These are phyloP conservation scores for Solanum microdontum DNA, from an alignment of 257 asterid species.

Conservation along the genomic window DNA sequence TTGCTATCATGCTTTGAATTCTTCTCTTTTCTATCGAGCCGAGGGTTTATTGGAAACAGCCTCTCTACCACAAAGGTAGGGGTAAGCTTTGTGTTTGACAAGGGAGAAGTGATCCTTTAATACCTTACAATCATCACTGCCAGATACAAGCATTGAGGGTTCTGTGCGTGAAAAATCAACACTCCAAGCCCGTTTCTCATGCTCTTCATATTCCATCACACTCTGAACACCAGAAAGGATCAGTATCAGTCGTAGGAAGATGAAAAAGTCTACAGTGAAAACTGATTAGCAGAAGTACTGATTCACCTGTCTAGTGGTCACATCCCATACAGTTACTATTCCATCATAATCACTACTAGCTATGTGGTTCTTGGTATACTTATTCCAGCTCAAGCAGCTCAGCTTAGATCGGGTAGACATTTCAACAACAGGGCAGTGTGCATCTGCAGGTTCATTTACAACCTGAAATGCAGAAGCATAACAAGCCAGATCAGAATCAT, in stretches of 20 bases:
- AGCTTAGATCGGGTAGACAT: slow-evolving; percentile 38
- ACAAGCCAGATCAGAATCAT: background rate
- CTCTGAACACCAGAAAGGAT: slow-evolving; percentile 15
- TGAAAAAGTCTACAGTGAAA: background rate
- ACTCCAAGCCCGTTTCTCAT: slow-evolving; percentile 47
- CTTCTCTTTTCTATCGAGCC: background rate
- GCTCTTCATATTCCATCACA: slow-evolving; percentile 41
- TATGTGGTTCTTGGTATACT: slow-evolving; percentile 26
- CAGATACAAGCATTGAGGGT: slow-evolving; percentile 44
- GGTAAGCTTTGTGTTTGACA: background rate
- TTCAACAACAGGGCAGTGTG: slow-evolving; percentile 36
- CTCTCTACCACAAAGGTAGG: background rate
- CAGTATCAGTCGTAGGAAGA: background rate
- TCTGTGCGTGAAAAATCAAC: slow-evolving; percentile 38
- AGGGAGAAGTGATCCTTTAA: background rate
- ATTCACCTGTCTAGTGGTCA: slow-evolving; percentile 29
- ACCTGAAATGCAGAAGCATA: slow-evolving; percentile 17
- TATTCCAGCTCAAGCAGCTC: slow-evolving; percentile 44
- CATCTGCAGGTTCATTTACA: slow-evolving; percentile 34
- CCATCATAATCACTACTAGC: slow-evolving; percentile 46
- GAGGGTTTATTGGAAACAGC: background rate
- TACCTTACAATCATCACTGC: slow-evolving; percentile 49
- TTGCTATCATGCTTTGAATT: background rate
- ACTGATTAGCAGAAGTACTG: background rate
- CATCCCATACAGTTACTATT: slow-evolving; percentile 44